A percentile compares a stretch with the other conserved stretches of the same genome.
These are phyloP conservation scores for Sarocladium kiliense DNA, from an alignment of 2,329 filamentous ascomycete genomes.

Conservation along the genomic window DNA sequence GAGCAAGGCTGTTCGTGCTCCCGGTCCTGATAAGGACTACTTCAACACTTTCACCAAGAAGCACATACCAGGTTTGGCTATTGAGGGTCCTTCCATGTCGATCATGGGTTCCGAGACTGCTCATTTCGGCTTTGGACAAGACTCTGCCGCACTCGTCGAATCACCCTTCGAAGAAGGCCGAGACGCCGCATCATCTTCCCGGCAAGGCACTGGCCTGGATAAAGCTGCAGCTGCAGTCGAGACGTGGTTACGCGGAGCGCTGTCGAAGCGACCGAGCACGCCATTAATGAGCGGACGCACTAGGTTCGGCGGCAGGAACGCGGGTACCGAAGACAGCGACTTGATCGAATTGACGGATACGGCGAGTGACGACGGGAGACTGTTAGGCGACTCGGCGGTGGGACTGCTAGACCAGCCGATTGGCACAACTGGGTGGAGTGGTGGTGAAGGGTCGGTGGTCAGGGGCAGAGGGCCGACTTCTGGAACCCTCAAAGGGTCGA, in stretches of 20 bases:
- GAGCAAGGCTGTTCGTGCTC: slow-evolving; percentile 61
- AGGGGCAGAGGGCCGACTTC: slow-evolving; percentile 26
- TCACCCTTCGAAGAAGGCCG: slow-evolving; percentile 44
- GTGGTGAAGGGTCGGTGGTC: slow-evolving; percentile 28
- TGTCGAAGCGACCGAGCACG: slow-evolving; percentile 55
- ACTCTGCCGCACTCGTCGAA: slow-evolving; percentile 42
- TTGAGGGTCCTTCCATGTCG: slow-evolving; percentile 64
- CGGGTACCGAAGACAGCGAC: slow-evolving; percentile 44
- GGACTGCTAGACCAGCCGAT: slow-evolving; percentile 25
- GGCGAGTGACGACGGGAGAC: slow-evolving; percentile 47
- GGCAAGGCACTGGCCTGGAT: slow-evolving; percentile 58
- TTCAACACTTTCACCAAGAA: slow-evolving; percentile 80
- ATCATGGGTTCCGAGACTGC: slow-evolving; percentile 57
- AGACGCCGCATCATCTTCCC: slow-evolving; percentile 33
- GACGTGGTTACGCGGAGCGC: slow-evolving; percentile 82
- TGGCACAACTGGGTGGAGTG: slow-evolving; percentile 31
- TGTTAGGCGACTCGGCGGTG: slow-evolving; percentile 17
- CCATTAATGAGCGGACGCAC: slow-evolving; percentile 35
- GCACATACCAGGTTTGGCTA: slow-evolving; percentile 73
- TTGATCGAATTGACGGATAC: slow-evolving; percentile 68
- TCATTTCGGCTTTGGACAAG: slow-evolving; percentile 46
- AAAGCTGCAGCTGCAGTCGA: slow-evolving; percentile 85
- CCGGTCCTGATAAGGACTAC: slow-evolving; percentile 78
- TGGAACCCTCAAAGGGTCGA: slow-evolving; percentile 34
- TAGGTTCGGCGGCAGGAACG: slow-evolving; percentile 21